Conservation (phyloP, 2,329 filamentous ascomycete species). For the Didymella arachidicola region DNA sequence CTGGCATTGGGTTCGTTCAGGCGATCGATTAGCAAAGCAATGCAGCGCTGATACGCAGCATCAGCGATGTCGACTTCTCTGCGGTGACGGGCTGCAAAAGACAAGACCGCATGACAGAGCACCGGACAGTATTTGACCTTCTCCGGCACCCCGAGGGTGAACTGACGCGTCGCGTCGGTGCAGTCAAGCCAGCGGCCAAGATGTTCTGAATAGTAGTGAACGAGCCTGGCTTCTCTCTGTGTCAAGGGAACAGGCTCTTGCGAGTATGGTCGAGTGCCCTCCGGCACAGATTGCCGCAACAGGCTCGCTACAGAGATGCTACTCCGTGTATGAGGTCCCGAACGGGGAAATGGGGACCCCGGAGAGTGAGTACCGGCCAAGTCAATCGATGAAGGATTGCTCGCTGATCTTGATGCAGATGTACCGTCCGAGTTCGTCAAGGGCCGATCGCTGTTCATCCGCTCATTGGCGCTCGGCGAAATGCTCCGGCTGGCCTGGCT, state of each 20-base stretch:
- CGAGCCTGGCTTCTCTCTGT: constrained; percentile 35
- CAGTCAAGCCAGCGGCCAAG: constrained; percentile 46
- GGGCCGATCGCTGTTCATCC: constrained; percentile 1
- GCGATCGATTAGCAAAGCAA: constrained; percentile 42
- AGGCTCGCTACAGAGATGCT: constrained; percentile 25
- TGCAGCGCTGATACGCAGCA: constrained; percentile 40
- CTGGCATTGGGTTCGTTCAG: constrained; percentile 36
- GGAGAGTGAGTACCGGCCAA: constrained; percentile 24
- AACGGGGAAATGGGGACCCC: constrained; percentile 17
- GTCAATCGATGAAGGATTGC: constrained; percentile 23
- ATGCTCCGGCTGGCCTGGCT: constrained; percentile 25
- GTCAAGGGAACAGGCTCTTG: constrained; percentile 25
- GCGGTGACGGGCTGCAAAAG: constrained; percentile 41
- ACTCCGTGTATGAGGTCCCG: constrained; percentile 1
- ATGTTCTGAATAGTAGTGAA: constrained; percentile 42
- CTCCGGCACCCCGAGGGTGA: constrained; percentile 39
- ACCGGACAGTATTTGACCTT: constrained; percentile 40
- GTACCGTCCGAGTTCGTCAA: constrained; percentile 21
- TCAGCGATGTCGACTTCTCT: constrained; percentile 32
- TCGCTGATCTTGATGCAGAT: constrained; percentile 24
- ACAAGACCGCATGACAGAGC: constrained; percentile 40
- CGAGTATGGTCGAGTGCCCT: constrained; percentile 14
- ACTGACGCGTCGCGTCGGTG: constrained; percentile 42
- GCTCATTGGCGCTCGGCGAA: constrained; percentile 25
- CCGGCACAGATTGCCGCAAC: constrained; percentile 16